phyloP scores from a whole-genome alignment of 2,329 filamentous ascomycete genomes.

The Colletotrichum coccodes region DNA sequence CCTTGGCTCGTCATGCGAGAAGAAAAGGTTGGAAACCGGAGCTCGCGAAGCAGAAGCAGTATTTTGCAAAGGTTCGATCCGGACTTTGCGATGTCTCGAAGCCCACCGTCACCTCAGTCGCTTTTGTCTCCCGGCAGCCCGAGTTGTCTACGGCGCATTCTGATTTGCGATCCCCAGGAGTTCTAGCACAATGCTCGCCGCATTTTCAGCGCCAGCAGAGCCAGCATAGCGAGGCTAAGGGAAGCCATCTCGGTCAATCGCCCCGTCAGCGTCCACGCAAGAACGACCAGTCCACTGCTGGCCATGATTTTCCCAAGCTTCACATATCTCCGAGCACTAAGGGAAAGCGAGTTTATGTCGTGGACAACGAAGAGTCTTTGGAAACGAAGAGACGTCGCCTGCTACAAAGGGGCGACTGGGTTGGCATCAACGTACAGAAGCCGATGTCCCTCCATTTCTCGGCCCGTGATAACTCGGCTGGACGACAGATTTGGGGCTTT shows the following conservation, averaged over 20 bases:
- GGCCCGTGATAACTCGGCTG: not conserved
- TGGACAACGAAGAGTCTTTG: not conserved
- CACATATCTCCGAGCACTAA: not conserved
- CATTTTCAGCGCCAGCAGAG: constrained; percentile 31
- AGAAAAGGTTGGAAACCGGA: constrained; percentile 46
- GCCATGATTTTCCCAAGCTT: not conserved
- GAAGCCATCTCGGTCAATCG: no score
- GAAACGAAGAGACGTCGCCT: constrained; percentile 32
- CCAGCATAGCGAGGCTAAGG: constrained; percentile 23
- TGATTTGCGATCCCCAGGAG: not conserved
- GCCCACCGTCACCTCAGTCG: constrained; percentile 31
- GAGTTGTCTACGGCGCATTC: not conserved
- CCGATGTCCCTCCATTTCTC: constrained; percentile 32
- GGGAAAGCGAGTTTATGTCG: not conserved
- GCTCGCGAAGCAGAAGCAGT: constrained; percentile 46
- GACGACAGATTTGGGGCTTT: constrained; percentile 29
- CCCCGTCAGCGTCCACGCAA: not conserved
- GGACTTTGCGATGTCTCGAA: not conserved
- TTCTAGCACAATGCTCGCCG: constrained; percentile 1
- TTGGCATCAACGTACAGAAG: constrained; percentile 44
- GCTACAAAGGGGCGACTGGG: constrained; percentile 39
- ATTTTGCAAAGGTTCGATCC: constrained; percentile 47
- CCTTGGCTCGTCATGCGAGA: constrained; percentile 48
- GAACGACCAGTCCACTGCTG: not conserved
- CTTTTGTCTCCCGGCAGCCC: constrained; percentile 37